phyloP scores from a whole-genome alignment of 139 green algal genomes.

The Chlorella ohadii region DNA sequence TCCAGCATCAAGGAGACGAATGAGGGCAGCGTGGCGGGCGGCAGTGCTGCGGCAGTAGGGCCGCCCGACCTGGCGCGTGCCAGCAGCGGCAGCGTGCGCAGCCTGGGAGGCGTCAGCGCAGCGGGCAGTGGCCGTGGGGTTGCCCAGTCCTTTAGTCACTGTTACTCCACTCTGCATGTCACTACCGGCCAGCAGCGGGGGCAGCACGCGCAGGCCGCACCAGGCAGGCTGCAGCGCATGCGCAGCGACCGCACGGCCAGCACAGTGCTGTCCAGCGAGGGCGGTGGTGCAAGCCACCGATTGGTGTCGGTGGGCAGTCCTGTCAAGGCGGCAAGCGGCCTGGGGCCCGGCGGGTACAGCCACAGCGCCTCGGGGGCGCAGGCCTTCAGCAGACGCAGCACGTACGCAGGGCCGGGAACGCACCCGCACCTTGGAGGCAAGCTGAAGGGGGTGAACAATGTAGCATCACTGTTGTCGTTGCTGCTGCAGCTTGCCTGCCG shows the following conservation, averaged over 20 bases:
- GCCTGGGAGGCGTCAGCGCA: conserved; percentile 11
- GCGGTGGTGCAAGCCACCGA: conserved; percentile 12
- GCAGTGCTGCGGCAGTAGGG: neutral
- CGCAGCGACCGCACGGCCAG: conserved; percentile 24
- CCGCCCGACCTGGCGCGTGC: neutral
- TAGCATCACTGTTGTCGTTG: too few species aligned
- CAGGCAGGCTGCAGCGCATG: neutral
- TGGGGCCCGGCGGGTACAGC: neutral
- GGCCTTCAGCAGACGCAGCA: neutral
- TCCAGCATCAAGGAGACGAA: neutral
- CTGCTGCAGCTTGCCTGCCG: too few species aligned
- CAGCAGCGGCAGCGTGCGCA: conserved; percentile 34
- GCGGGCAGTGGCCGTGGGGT: conserved; percentile 3
- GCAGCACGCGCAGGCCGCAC: neutral
- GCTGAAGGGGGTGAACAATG: too few species aligned
- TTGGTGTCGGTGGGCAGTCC: conserved; percentile 4
- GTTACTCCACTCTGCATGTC: neutral
- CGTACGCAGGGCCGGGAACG: neutral
- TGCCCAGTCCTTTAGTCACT: neutral
- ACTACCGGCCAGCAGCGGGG: too few species aligned
- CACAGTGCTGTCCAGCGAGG: neutral
- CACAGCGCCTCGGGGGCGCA: neutral
- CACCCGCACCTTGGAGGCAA: too few species aligned
- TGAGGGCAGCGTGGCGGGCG: neutral
- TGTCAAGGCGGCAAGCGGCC: neutral